phyloP scores from a whole-genome alignment of 2,329 filamentous ascomycete genomes.

The Clarireedia homoeocarpa region DNA sequence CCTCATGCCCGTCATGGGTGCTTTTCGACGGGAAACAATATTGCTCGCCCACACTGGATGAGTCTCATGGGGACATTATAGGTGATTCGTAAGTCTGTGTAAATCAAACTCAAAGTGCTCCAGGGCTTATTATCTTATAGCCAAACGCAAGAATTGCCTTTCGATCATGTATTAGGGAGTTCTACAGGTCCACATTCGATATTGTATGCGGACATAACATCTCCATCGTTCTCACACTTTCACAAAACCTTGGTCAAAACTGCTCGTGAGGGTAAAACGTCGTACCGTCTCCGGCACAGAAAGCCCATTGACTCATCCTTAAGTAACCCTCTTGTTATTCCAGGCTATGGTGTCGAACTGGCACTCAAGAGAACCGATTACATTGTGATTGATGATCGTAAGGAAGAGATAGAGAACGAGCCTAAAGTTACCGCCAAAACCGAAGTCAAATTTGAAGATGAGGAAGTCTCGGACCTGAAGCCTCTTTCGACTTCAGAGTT shows the following conservation, averaged over 20 bases:
- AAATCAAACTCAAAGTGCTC: not conserved
- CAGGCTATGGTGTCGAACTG: constrained; percentile 88
- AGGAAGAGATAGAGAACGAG: constrained; percentile 36
- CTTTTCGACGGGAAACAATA: constrained; percentile 70
- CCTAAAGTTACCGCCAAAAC: constrained; percentile 28
- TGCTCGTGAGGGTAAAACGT: constrained; percentile 64
- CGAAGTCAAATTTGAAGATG: constrained; percentile 50
- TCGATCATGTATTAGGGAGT: constrained; percentile 69
- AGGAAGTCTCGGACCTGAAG: constrained; percentile 76
- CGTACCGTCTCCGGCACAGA: constrained; percentile 81
- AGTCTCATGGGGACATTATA: constrained; percentile 44
- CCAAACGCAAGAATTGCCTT: constrained; percentile 51
- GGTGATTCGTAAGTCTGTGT: constrained; percentile 36
- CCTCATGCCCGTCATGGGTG: constrained; percentile 76
- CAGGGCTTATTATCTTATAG: constrained; percentile 6
- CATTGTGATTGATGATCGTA: constrained; percentile 94
- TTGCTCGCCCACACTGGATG: constrained; percentile 63
- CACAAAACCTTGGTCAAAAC: constrained; percentile 63
- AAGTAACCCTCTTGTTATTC: constrained; percentile 62
- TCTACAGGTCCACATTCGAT: constrained; percentile 54
- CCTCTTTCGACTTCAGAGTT: constrained; percentile 84
- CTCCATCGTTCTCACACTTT: constrained; percentile 66
- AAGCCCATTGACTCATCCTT: constrained; percentile 40
- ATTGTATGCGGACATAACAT: constrained; percentile 82
- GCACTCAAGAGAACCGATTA: constrained; percentile 94